Evolutionary conservation across 768 basidiomycete genomes (phyloP), one percentile per base, ranked within the genome.

Genomic region (Crepidotus variabilis): DNA sequence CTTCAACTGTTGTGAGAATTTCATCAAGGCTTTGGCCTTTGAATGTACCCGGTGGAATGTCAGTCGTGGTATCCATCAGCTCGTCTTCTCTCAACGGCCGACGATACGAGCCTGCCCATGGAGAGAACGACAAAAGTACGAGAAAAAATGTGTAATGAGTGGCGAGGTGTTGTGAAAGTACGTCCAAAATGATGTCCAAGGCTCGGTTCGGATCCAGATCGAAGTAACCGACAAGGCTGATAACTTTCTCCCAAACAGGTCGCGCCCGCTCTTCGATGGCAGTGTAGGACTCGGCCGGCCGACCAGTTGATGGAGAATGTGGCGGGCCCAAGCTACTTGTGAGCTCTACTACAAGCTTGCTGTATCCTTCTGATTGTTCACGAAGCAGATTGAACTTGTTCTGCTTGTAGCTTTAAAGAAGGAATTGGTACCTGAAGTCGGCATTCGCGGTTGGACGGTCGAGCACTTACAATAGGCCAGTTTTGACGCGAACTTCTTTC

Each of bases 321-420:
- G 91, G 73, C 21, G 86, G 85, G 1, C 91, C 92, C 50, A 94
- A 72, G 64, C 81, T 82, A 60, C 86, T 86, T 10, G 86, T 85
- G 36, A 99, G 76, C 65, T 98, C 92, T 9, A 88, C 84, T 23
- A 88, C 83, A 32, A 98, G 83, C 70, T 95, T 94, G 69, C 92
- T 92, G 74, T 94, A 99, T 7, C 97, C 97, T 75, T 98, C 96
- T 0, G 94, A 94, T 64, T 97, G 92, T 74, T 99, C 97, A 35
- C 97, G 88, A 14, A 98, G 82, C 36, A 99, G 82, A 67, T 98
- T 99, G 78, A 95, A 96, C 72, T 98, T 99, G 75, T 94, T 94
- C 71, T 99, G 96, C 71, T 94, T 94, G 76, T 94, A 96, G 69
- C 92, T 95, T 66, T 52, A 16, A 43, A 51, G 23, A 55, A 28